A percentile compares a stretch with the other conserved stretches of the same genome.
phyloP scores from a whole-genome alignment of 139 green algal species.

The Bryopsis sp. region DNA sequence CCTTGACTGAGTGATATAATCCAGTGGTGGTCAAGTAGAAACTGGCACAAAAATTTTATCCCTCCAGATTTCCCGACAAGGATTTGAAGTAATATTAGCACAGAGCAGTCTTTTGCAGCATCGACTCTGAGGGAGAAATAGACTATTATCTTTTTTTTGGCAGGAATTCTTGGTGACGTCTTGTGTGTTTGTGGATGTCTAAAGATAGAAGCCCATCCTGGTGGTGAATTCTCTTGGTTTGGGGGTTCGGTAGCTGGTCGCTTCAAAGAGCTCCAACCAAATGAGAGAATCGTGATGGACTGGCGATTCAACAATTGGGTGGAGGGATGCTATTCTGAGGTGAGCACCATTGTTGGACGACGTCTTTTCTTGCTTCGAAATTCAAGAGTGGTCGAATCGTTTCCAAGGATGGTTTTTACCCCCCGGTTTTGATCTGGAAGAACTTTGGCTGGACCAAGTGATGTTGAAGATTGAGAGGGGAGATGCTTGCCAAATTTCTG shows the following conservation, averaged over 20 bases:
- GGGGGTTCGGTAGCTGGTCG: conserved; percentile 49
- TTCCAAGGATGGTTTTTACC: too few relatives aligned
- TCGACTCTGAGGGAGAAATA: background rate
- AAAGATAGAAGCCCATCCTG: background rate
- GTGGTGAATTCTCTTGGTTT: conserved; percentile 40
- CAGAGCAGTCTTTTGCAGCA: background rate
- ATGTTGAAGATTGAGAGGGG: too few relatives aligned
- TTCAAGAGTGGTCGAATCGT: background rate
- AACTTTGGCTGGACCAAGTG: too few relatives aligned
- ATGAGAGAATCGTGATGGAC: conserved; percentile 47
- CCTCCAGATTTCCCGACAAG: too few relatives aligned
- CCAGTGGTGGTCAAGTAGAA: too few relatives aligned
- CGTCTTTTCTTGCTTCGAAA: background rate
- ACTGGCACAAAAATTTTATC: too few relatives aligned
- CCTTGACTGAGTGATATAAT: background rate
- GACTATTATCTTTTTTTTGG: background rate
- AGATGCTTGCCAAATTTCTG: too few relatives aligned
- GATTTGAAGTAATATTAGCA: background rate
- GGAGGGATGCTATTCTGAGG: conserved; percentile 49
- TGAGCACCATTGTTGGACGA: conserved; percentile 18
- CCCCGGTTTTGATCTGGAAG: too few relatives aligned
- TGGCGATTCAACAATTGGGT: conserved; percentile 84
- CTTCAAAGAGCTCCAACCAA: conserved; percentile 49
- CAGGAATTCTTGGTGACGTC: too few relatives aligned
- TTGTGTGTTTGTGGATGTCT: background rate